Evolutionary conservation across 208 protist species (phyloP).

Genomic region (Trypanosoma theileri): DNA sequence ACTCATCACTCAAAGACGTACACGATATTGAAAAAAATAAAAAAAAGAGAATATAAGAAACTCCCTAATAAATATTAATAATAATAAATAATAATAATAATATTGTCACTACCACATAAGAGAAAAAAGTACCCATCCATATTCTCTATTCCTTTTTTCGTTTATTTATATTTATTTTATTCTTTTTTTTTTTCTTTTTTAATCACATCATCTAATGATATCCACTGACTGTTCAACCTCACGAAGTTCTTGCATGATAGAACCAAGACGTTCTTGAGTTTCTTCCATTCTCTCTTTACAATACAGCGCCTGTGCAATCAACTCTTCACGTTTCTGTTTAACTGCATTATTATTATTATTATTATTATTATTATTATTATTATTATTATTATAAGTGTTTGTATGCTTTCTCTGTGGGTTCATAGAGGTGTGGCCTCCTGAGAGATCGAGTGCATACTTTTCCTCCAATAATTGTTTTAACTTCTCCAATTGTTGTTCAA

Average conservation of each 20-base stretch:
- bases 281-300: conserved; percentile 1
- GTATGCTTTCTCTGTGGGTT: too few species aligned
- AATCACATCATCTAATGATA: not conserved
- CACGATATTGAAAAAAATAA: too few species aligned
- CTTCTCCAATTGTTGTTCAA: conserved; percentile 23
- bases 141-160: not conserved
- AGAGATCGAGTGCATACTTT: conserved; percentile 23
- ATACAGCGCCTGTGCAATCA: conserved; percentile 2
- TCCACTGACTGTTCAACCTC: not conserved
- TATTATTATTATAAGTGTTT: not conserved
- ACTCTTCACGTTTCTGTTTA: conserved; percentile 5
- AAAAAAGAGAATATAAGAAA: too few species aligned
- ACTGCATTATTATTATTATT: not conserved
- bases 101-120: too few species aligned
- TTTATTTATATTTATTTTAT: not conserved
- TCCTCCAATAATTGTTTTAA: conserved; percentile 18
- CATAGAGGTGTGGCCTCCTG: not conserved
- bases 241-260: conserved; percentile 15
- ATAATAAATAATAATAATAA: too few species aligned
- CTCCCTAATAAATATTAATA: too few species aligned
- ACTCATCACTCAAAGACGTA: too few species aligned
- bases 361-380: not conserved
- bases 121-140: too few species aligned
- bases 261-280: conserved; percentile 10
- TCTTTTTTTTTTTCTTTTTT: not conserved